Base-by-base conservation (phyloP, 768 basidiomycete genomes). In the Xerocomellus chrysenteron region DNA sequence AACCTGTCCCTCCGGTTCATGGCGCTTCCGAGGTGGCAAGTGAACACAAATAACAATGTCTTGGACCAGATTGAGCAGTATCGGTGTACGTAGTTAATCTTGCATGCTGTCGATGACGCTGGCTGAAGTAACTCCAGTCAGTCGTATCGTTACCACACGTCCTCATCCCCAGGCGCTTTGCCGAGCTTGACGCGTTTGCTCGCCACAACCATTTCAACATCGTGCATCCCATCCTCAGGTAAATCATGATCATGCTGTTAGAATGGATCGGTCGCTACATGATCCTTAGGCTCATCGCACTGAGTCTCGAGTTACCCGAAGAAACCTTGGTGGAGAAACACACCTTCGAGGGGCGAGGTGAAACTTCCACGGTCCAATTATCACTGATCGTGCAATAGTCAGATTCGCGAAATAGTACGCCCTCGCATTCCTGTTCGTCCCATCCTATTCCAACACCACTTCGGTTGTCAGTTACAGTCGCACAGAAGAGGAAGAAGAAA, bases 381-480 rank as follows among this genome's bases (percentile, higher is more conserved):
- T 19, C 10, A 26, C 47, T 28, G 19, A 50, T 19, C 5, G 13
- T 41, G 30, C 21, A 41, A 41, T 50, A 85, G 84, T 81, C 11
- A 74, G 83, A 35, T 84, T 81, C 68, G 83, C 86, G 83, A 84
- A 86, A 71, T 86, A 86, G 83, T 83, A 56, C 42, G 79, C 35
- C 8, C 7, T 19, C 8, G 5, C 13, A 19, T 39, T n/a, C 19
- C 14, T 24, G 9, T 52, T 37, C 48, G 30, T 39, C 10, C 24
- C 4, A 14, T 33, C 41, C 1, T 5, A 11, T 30, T 21, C 19
- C 24, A 44, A 47, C 11, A 17, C 12, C 11, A 8, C 6, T 32
- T 42, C 19, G 37, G 13, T 50, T 21, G 4, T 37, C 47, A 83
- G 81, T 61, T 80, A 80, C 57, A 82, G 80, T 4, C 76, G 81